Evolutionary conservation across 2,329 filamentous ascomycete genomes (phyloP), one percentile per base, ranked within the genome.

Genomic region (Diaporthe sp.): DNA sequence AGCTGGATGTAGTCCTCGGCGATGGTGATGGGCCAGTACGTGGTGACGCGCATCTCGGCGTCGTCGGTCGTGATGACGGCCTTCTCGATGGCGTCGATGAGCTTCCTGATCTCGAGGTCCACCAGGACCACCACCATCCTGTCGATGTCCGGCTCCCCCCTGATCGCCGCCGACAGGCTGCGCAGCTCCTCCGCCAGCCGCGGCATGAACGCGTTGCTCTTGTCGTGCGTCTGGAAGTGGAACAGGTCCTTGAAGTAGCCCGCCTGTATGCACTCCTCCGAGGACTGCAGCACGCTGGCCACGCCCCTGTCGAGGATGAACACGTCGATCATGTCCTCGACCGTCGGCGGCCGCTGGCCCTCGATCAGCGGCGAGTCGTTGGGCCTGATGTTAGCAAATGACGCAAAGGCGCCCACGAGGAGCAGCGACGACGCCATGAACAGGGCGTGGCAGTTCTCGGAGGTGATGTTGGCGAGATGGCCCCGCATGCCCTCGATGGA

Each of bases 351-450:
- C n/a, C 70, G 42, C 7, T 75, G 74, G 61, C 74, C 70, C 17
- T 49, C 61, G 74, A 68, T 58, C 19, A 61, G 61, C 1, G 74
- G 61, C 7, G 74, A 73, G 37, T 39, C 59, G 1, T 76, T 77
- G 10, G 82, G 79, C 10, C 75, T 72, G 15, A 76, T 78, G 9
- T 75, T 68, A 1, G 80, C 75, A 13, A 82, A 76, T 1, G 81
- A 75, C 0, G 82, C 81, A 44, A 81, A 85, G 0, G 81, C 81
- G 22, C 80, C 79, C n/a, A 85, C 80, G 10, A 80, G 77, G 0
- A 85, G 77, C 15, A 85, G 44, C 1, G 81, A 82, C 0, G 83
- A 80, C 0, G 82, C 78, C 3, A 81, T 74, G 71, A 85, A 85
- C 4, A 83, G 78, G 1, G 82, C 79, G n/a, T 83, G 79, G 49